phyloP scores from a whole-genome alignment of 306 rosid species.

The Vigna reflexopilosa region DNA sequence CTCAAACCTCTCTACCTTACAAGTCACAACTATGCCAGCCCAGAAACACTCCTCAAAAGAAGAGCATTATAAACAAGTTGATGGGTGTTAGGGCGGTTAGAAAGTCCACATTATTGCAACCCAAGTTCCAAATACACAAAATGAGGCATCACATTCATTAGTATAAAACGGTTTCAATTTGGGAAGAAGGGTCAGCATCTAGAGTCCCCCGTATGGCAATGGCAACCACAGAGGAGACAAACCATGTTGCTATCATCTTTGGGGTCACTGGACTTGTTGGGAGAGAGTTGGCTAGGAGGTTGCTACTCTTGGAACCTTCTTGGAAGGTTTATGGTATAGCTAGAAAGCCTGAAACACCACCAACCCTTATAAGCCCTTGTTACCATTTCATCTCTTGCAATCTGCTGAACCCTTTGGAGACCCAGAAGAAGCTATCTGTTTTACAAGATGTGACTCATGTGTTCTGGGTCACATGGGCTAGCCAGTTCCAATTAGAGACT shows the following conservation, averaged over 20 bases:
- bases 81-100: slow-evolving; percentile 39
- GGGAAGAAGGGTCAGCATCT: slow-evolving; percentile 15
- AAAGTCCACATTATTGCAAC: slow-evolving; percentile 45
- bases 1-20: slow-evolving; percentile 44
- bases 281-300: slow-evolving; percentile 64
- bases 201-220: slow-evolving; percentile 40
- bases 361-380: slow-evolving; percentile 47
- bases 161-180: slow-evolving; percentile 55
- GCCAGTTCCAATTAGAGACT: slow-evolving; percentile 70
- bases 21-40: slow-evolving; percentile 52
- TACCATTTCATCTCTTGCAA: slow-evolving; percentile 87
- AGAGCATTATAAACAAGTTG: slow-evolving; percentile 38
- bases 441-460: slow-evolving; percentile 76
- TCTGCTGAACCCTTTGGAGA: slow-evolving; percentile 67
- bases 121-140: slow-evolving; percentile 29
- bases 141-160: slow-evolving; percentile 6
- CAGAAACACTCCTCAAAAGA: slow-evolving; percentile 57
- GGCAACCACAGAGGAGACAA: slow-evolving; percentile 51
- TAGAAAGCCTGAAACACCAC: slow-evolving; percentile 55
- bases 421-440: slow-evolving; percentile 55
- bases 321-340: slow-evolving; percentile 97
- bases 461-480: slow-evolving; percentile 98
- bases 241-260: slow-evolving; percentile 75
- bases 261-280: slow-evolving; percentile 94
- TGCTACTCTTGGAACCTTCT: slow-evolving; percentile 54